Conservation (phyloP, 2,329 filamentous ascomycete species). For the Neopestalotiopsis sp. region DNA sequence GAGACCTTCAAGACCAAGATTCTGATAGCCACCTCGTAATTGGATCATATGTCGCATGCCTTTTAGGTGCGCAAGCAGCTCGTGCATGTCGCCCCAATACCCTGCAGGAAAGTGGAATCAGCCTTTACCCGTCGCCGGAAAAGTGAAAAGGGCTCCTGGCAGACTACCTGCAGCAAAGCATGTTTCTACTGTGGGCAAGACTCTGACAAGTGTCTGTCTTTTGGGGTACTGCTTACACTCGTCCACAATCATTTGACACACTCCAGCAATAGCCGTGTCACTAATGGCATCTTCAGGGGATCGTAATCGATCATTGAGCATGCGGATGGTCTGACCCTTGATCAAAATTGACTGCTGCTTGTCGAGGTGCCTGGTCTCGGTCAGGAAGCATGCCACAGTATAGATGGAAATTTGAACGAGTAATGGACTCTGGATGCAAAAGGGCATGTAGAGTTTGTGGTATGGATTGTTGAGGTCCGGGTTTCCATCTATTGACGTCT, state of each 20-base stretch:
- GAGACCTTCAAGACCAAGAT: conserved; percentile 17
- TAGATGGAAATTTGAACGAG: conserved; percentile 20
- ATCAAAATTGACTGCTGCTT: conserved; percentile 18
- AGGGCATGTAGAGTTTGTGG: conserved; percentile 20
- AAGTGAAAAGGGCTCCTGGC: background rate
- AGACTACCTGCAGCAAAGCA: background rate
- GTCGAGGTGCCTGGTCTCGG: conserved; percentile 20
- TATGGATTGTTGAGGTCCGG: conserved; percentile 17
- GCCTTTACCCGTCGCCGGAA: background rate
- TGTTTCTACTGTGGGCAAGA: background rate
- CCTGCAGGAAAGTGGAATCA: background rate
- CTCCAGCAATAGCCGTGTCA: conserved; percentile 18
- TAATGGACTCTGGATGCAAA: conserved; percentile 20
- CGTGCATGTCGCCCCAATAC: conserved; percentile 19
- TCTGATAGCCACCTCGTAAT: conserved; percentile 19
- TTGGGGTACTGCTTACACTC: conserved; percentile 9
- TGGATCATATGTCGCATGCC: conserved; percentile 18
- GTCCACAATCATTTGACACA: conserved; percentile 18
- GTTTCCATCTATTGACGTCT: conserved; percentile 12
- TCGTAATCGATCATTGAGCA: conserved; percentile 18
- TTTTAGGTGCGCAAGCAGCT: conserved; percentile 17
- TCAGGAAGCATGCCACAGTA: conserved; percentile 19
- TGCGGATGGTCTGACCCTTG: conserved; percentile 20
- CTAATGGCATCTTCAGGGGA: conserved; percentile 11
- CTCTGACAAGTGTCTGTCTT: background rate